phyloP scores from a whole-genome alignment of 1,284 basidiomycete species.

The Irpex rosettiformis region DNA sequence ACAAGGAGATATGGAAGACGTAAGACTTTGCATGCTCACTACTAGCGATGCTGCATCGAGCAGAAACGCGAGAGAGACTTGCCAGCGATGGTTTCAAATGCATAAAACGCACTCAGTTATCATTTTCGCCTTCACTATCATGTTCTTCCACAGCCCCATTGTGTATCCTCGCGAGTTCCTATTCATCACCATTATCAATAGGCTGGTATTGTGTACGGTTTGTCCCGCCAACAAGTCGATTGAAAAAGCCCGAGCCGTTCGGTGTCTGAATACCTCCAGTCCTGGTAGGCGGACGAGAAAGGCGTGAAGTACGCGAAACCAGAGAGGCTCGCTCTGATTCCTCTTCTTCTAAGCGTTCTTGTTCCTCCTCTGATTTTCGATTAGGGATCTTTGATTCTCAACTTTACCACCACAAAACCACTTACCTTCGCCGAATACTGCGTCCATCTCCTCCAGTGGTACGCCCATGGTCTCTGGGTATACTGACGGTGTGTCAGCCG shows the following conservation, averaged over 20 bases:
- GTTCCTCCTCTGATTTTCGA: conserved; percentile 43
- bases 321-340: conserved; percentile 67
- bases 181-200: conserved; percentile 52
- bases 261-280: conserved; percentile 22
- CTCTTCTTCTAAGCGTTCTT: conserved; percentile 66
- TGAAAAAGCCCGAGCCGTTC: conserved; percentile 38
- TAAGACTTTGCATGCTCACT: conserved; percentile 13
- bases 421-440: conserved; percentile 76
- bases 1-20: conserved; percentile 18
- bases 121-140: conserved; percentile 9
- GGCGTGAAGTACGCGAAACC: conserved; percentile 37
- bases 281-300: conserved; percentile 32
- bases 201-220: conserved; percentile 48
- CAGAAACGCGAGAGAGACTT: neutral
- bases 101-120: neutral
- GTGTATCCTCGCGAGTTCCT: conserved; percentile 67
- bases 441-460: conserved; percentile 81
- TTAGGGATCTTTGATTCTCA: neutral
- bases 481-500: conserved; percentile 40
- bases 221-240: conserved; percentile 47
- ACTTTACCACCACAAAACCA: neutral
- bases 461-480: conserved; percentile 83
- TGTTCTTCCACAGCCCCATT: conserved; percentile 26
- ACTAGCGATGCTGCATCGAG: conserved; percentile 4
- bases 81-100: conserved; percentile 1